A percentile compares a stretch with the other conserved stretches of the same genome.
These are phyloP conservation scores for Pseudozyma tsukubaensis DNA, from an alignment of 1,284 basidiomycete genomes.

Conservation along the genomic window DNA sequence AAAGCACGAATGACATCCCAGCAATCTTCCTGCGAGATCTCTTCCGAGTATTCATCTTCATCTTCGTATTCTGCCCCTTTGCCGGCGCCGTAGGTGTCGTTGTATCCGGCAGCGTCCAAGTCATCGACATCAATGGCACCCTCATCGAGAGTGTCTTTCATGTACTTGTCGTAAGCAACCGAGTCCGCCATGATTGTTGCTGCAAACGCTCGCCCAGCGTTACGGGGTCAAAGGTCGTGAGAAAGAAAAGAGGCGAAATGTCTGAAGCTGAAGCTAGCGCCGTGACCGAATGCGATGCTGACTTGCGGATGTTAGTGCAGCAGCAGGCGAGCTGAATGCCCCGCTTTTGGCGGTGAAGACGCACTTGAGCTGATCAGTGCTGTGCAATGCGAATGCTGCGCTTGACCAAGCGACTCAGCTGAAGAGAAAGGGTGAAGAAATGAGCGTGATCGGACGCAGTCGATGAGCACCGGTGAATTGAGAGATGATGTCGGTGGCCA, in stretches of 20 bases:
- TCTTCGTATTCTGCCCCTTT: conserved; percentile 43
- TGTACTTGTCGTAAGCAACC: conserved; percentile 57
- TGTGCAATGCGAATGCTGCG: conserved; percentile 10
- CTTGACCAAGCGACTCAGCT: conserved; percentile 4
- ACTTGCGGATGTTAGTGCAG: neutral
- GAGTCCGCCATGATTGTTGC: conserved; percentile 45
- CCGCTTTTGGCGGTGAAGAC: conserved; percentile 3
- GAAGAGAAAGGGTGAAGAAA: conserved; percentile 5
- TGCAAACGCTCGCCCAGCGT: conserved; percentile 25
- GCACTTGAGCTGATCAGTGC: conserved; percentile 6
- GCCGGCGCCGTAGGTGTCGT: conserved; percentile 29
- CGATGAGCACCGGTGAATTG: conserved; percentile 21
- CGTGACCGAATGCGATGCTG: neutral
- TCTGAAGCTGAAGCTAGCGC: conserved; percentile 1
- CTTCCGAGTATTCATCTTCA: conserved; percentile 56
- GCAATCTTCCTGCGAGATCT: conserved; percentile 67
- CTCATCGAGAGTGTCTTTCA: conserved; percentile 54
- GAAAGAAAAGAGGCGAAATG: conserved; percentile 5
- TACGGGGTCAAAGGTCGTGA: conserved; percentile 3
- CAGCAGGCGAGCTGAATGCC: conserved; percentile 2
- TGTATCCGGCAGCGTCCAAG: conserved; percentile 34
- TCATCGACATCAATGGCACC: conserved; percentile 45
- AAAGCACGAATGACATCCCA: conserved; percentile 82
- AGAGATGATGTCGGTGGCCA: conserved; percentile 1
- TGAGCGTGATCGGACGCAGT: conserved; percentile 46